Evolutionary conservation across 257 asterid species (phyloP).

Genomic region (Asclepias syriaca): DNA sequence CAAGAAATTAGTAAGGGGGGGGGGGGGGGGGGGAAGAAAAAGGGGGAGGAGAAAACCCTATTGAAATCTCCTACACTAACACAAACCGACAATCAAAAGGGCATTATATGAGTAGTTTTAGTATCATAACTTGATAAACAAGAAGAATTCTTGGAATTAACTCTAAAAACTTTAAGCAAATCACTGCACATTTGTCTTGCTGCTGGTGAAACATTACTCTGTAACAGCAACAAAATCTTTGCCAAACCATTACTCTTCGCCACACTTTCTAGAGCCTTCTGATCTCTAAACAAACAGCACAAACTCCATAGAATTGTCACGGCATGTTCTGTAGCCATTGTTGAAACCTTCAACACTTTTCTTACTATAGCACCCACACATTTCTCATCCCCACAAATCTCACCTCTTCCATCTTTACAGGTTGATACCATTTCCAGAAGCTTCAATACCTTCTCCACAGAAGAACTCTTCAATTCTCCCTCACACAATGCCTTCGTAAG

Average conservation of each 20-base stretch:
- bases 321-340: conserved; percentile 62
- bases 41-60: not conserved
- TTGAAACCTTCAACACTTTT: conserved; percentile 62
- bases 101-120: conserved; percentile 81
- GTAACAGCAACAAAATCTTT: conserved; percentile 60
- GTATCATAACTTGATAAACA: conserved; percentile 61
- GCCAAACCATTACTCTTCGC: conserved; percentile 60
- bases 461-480: conserved; percentile 32
- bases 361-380: conserved; percentile 51
- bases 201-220: conserved; percentile 64
- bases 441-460: conserved; percentile 49
- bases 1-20: not conserved
- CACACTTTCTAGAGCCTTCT: conserved; percentile 48
- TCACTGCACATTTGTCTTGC: conserved; percentile 76
- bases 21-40: no score
- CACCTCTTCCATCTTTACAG: conserved; percentile 60
- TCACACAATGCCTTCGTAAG: conserved; percentile 39
- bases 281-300: conserved; percentile 62
- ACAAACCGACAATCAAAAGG: conserved; percentile 47
- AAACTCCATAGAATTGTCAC: conserved; percentile 75
- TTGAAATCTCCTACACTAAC: not conserved
- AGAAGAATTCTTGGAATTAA: conserved; percentile 34
- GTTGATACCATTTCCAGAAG: conserved; percentile 48
- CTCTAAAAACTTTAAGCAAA: conserved; percentile 56
- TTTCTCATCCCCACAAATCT: conserved; percentile 34